These are phyloP conservation scores for Haplosporangium sp. DNA, from an alignment of 371 early-diverging fungal genomes.

Conservation along the genomic window DNA sequence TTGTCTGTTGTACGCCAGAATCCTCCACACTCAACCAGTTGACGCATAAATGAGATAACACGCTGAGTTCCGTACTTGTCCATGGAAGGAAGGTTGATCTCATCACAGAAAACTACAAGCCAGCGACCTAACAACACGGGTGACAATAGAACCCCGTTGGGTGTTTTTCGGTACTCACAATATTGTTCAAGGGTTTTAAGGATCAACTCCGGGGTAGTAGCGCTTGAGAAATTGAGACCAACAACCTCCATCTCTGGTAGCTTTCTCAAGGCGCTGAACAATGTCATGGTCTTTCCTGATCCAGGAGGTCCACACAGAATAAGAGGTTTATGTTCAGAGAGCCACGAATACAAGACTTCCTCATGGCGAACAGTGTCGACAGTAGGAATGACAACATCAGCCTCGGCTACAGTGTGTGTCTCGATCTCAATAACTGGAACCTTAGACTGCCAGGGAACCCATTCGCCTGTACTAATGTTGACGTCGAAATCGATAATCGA, in stretches of 20 bases:
- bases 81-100: constrained; percentile 96
- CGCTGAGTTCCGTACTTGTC: constrained; percentile 98
- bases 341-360: constrained; percentile 94
- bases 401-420: constrained; percentile 91
- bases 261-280: constrained; percentile 95
- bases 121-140: constrained; percentile 91
- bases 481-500: constrained; percentile 96
- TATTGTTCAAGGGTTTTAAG: constrained; percentile 97
- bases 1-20: constrained; percentile 95
- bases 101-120: constrained; percentile 99
- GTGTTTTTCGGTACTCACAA: constrained; percentile 97
- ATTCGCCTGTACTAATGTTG: constrained; percentile 81
- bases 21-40: constrained; percentile 95
- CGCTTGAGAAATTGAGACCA: constrained; percentile 98
- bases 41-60: constrained; percentile 96
- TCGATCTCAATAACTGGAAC: constrained; percentile 97
- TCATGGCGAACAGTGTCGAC: constrained; percentile 98
- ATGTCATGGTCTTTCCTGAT: constrained; percentile 99
- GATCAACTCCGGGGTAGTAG: constrained; percentile 96
- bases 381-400: constrained; percentile 98
- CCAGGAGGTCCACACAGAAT: constrained; percentile 99
- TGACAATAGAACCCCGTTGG: constrained; percentile 89
- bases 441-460: constrained; percentile 90
- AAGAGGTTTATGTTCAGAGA: constrained; percentile 95
- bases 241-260: constrained; percentile 97